Base-by-base conservation (phyloP, 768 basidiomycete genomes). In the Russula brevipes region DNA sequence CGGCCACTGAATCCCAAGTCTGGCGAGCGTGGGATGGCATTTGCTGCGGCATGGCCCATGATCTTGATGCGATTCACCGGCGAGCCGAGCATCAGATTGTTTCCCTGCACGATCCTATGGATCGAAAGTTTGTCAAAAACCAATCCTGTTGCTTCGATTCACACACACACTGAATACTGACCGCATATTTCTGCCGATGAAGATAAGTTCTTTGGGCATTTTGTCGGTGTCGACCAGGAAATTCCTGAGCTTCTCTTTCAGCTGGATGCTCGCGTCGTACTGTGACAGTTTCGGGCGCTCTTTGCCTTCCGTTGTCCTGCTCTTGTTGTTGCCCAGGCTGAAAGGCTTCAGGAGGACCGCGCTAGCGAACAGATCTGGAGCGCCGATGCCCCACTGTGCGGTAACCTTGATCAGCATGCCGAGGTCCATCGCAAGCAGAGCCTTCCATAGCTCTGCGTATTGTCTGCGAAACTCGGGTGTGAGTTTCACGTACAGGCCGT, bases 41-140 rank as follows among this genome's bases (percentile, higher is more conserved):
- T 79, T 4, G 90, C 86, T 33, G 91, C 94, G 83, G 85, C 91
- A 71, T 82, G 83, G 0, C 89, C 93, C 0, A 89, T 91, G 58
- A 95, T 89, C 73, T 92, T 94, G 75, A 97, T 87, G 19, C 93
- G 84, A 70, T 95, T 94, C 0, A 93, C 89, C 0, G 93, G 93
- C 3, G 89, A 89, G 14, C 90, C 89, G 42, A 95, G 83, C 2
- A 81, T 76, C 73, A 94, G 89, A 69, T 93, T 93, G 73, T 92
- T 92, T 17, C 77, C 78, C 66, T 78, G 77, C 16, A 79, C 75
- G 44, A 78, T 76, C 58, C 74, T 73, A 44, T 16, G 56, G 33
- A 24, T 39, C 19, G 14, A n/a, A 52, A 52, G 38, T 52, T 39
- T 39, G 12, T 39, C 38, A 19, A 16, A 5, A 17, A 54, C 30